Evolutionary conservation across 345 rosid genomes (phyloP).

Genomic region (Salix dunnii): DNA sequence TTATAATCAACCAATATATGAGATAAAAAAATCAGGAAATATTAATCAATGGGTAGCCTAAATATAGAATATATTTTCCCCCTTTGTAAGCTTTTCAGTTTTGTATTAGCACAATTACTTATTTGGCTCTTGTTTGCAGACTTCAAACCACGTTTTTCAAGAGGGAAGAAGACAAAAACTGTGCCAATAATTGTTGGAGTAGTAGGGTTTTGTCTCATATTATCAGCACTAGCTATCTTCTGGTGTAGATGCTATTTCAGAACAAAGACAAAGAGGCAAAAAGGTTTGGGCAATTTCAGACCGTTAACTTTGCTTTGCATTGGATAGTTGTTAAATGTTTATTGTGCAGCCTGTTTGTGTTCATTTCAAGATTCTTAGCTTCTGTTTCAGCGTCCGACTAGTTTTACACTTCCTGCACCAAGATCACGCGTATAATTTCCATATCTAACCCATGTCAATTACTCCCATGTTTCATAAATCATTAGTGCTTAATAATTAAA

Average conservation of each 20-base stretch:
- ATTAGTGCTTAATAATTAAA: too few species aligned
- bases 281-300: conserved; percentile 18
- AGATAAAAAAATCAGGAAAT: too few species aligned
- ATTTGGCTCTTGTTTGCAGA: conserved; percentile 17
- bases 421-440: neutral
- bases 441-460: too few species aligned
- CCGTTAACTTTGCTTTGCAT: neutral
- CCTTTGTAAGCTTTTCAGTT: neutral
- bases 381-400: neutral
- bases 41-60: neutral
- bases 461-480: too few species aligned
- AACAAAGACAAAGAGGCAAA: neutral
- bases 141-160: conserved; percentile 9
- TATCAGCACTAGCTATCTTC: conserved; percentile 14
- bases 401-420: neutral
- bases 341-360: neutral
- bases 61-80: neutral
- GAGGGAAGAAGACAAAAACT: neutral
- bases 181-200: conserved; percentile 18
- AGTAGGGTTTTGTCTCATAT: conserved; percentile 10
- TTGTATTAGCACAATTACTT: neutral
- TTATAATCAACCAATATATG: neutral
- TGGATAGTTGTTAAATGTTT: neutral
- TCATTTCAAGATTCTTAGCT: neutral
- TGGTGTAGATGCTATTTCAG: conserved; percentile 20